Evolutionary conservation across 2,329 filamentous ascomycete species (phyloP).

Genomic region (Ophiostoma sp.): DNA sequence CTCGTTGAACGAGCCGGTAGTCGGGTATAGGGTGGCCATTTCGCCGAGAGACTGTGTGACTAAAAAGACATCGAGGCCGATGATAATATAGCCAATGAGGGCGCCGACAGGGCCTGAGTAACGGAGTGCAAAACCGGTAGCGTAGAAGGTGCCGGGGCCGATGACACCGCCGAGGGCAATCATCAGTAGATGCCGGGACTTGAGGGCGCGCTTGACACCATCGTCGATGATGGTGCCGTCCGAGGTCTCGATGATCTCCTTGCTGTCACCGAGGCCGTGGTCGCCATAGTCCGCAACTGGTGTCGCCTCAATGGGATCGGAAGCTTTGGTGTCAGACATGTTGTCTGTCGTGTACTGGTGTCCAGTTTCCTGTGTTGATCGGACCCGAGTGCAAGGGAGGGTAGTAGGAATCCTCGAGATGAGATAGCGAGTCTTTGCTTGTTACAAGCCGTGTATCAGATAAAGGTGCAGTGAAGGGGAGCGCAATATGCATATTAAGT

Average conservation of each 20-base stretch:
- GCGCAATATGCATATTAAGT: not conserved
- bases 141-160: conserved; percentile 44
- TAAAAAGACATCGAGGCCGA: conserved; percentile 42
- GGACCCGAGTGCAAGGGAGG: not conserved
- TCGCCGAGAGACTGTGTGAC: conserved; percentile 43
- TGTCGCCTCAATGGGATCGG: not conserved
- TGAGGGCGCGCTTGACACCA: conserved; percentile 28
- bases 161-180: conserved; percentile 45
- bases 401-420: not conserved
- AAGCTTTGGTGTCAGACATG: not conserved
- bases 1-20: conserved; percentile 46
- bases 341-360: not conserved
- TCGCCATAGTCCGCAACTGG: not conserved
- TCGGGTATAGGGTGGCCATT: conserved; percentile 57
- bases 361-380: not conserved
- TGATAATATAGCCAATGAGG: conserved; percentile 39
- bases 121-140: conserved; percentile 39
- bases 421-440: not conserved
- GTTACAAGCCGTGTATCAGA: not conserved
- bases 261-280: conserved; percentile 13
- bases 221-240: conserved; percentile 4
- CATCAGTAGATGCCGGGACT: conserved; percentile 42
- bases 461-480: not conserved
- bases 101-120: conserved; percentile 39
- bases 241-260: not conserved